These are phyloP conservation scores for Microdochium nivale DNA, from an alignment of 2,329 filamentous ascomycete species.

Conservation along the genomic window DNA sequence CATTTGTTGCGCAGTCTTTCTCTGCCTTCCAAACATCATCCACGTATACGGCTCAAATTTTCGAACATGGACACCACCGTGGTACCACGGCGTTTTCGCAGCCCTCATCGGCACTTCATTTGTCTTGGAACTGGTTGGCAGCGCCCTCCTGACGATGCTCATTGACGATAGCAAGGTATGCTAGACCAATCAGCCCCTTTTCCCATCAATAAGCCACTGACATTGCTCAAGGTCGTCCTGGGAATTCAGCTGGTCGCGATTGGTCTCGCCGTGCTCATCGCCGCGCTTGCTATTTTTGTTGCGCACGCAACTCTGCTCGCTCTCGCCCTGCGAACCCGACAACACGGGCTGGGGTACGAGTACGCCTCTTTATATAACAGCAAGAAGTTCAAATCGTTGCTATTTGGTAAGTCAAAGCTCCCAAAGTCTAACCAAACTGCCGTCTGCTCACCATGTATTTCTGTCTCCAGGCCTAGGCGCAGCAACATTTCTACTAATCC, in stretches of 20 bases:
- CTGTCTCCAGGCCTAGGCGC: slow-evolving; percentile 10
- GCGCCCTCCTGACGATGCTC: slow-evolving; percentile 27
- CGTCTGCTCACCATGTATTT: slow-evolving; percentile 1
- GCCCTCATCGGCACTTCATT: slow-evolving; percentile 12
- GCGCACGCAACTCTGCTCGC: slow-evolving; percentile 30
- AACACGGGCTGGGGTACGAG: slow-evolving; percentile 27
- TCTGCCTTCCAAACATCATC: slow-evolving; percentile 36
- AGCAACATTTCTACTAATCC: slow-evolving; percentile 10
- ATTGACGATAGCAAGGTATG: slow-evolving; percentile 25
- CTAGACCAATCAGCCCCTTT: slow-evolving; percentile 5
- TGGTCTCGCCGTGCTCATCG: slow-evolving; percentile 34
- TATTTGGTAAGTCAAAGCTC: slow-evolving; percentile 28
- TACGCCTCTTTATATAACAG: slow-evolving; percentile 32
- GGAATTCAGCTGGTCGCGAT: slow-evolving; percentile 30
- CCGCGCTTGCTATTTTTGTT: slow-evolving; percentile 29
- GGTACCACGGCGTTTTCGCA: slow-evolving; percentile 17
- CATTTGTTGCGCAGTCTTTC: slow-evolving; percentile 33
- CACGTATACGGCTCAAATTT: slow-evolving; percentile 35
- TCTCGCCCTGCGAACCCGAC: slow-evolving; percentile 25
- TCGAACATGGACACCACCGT: slow-evolving; percentile 23
- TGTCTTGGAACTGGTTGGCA: slow-evolving; percentile 29
- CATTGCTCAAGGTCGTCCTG: slow-evolving; percentile 11
- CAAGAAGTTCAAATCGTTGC: slow-evolving; percentile 30
- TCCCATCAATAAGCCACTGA: slow-evolving; percentile 16
- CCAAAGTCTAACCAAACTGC: not conserved